Conservation (phyloP, 352 stramenopile genomes). For the Pelagophyceae sp. region DNA sequence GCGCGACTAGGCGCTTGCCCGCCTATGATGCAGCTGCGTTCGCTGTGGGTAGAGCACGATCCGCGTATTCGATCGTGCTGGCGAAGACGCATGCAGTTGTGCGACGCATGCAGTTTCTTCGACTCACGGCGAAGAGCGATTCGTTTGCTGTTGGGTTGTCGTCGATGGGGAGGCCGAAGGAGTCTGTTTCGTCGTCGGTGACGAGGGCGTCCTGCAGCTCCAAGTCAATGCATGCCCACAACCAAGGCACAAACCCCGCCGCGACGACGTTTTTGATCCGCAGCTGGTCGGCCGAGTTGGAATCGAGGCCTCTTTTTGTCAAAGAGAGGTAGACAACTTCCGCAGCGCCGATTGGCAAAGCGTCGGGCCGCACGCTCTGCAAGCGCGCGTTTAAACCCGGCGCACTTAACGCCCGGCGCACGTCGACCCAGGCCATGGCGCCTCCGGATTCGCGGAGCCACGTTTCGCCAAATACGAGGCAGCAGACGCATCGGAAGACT, state of each 20-base stretch:
- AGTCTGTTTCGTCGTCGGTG: no score
- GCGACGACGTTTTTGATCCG: background rate
- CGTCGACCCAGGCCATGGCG: conserved; percentile 8
- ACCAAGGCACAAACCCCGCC: background rate
- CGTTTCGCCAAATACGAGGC: background rate
- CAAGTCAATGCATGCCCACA: background rate
- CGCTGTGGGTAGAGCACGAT: no score
- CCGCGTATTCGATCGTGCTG: no score
- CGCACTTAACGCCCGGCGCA: background rate
- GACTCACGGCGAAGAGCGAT: no score
- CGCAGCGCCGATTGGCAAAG: background rate
- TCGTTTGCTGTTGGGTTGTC: no score
- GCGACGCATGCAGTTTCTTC: no score
- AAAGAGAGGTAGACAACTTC: background rate
- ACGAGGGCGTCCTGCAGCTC: background rate
- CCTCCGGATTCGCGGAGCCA: background rate
- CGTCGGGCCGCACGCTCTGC: background rate
- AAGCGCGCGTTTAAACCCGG: background rate
- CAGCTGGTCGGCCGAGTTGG: background rate
- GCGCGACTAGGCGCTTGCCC: no score
- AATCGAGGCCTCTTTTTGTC: background rate
- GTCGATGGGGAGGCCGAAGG: no score
- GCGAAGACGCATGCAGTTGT: no score
- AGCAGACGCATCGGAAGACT: background rate
- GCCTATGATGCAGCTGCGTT: no score